Conservation (phyloP, 257 asterid genomes). For the Capsicum baccatum region DNA sequence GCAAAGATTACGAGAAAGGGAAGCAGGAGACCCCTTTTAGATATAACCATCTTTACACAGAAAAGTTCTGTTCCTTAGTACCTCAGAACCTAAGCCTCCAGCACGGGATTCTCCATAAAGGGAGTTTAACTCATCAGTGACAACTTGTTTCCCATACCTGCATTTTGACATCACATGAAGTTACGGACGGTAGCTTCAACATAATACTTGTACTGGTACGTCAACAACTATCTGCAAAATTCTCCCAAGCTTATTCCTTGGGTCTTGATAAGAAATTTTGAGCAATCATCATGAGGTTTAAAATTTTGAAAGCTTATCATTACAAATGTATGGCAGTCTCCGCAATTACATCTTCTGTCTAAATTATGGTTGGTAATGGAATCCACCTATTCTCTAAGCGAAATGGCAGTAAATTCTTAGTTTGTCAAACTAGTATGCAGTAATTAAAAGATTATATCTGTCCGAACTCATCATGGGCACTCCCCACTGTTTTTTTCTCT, state of each 20-base stretch:
- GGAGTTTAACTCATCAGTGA: constrained; percentile 74
- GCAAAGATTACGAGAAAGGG: constrained; percentile 3
- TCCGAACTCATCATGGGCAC: not conserved
- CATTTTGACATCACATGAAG: constrained; percentile 10
- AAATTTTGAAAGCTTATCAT: not conserved
- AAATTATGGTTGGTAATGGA: constrained; percentile 14
- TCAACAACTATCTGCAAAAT: too few species aligned
- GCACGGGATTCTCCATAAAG: constrained; percentile 89
- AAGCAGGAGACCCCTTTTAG: constrained; percentile 11
- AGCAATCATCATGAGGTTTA: not conserved
- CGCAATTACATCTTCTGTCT: not conserved
- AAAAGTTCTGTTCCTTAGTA: constrained; percentile 35
- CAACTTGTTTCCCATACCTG: constrained; percentile 87
- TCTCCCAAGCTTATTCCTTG: too few species aligned
- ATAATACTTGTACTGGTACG: not conserved
- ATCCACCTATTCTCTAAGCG: constrained; percentile 6
- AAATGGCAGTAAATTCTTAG: constrained; percentile 20
- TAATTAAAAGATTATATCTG: not conserved
- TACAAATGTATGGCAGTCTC: not conserved
- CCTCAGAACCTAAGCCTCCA: constrained; percentile 97
- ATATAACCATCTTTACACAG: not conserved
- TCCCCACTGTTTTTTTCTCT: not conserved
- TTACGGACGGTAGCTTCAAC: not conserved
- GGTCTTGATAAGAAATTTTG: not conserved
- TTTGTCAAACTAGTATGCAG: not conserved